Conservation (phyloP, 2,329 filamentous ascomycete genomes). For the Penicillium sp. region DNA sequence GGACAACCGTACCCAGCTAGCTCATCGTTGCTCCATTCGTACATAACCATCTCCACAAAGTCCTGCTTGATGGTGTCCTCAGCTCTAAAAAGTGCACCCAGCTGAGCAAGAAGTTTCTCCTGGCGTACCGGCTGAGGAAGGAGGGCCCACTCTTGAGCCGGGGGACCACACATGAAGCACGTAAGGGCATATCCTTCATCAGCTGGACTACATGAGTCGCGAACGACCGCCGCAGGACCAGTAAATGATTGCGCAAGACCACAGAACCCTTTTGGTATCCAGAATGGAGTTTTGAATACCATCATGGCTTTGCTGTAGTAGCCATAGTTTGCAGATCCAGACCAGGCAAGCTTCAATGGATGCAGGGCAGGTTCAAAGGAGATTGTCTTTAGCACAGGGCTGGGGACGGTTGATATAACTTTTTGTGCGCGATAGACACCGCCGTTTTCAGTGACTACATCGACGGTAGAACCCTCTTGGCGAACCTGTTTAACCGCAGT, state of each 20-base stretch:
- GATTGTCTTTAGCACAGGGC: conserved; percentile 49
- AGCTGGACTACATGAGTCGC: conserved; percentile 44
- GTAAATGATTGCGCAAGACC: conserved; percentile 49
- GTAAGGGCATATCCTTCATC: conserved; percentile 36
- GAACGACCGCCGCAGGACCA: conserved; percentile 49
- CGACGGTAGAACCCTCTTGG: background rate
- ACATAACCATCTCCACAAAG: conserved; percentile 35
- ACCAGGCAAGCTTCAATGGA: conserved; percentile 37
- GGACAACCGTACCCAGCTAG: conserved; percentile 45
- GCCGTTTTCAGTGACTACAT: background rate
- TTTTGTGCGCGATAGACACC: conserved; percentile 34
- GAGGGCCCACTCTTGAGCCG: conserved; percentile 33
- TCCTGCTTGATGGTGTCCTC: conserved; percentile 8
- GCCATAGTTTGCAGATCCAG: conserved; percentile 42
- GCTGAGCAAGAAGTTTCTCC: conserved; percentile 12
- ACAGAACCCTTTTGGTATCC: conserved; percentile 47
- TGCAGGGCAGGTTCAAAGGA: conserved; percentile 52
- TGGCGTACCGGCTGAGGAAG: conserved; percentile 6
- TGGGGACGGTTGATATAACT: conserved; percentile 53
- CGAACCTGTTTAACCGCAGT: background rate
- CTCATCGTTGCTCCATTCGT: conserved; percentile 44
- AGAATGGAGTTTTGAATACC: conserved; percentile 47
- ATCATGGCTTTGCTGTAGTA: conserved; percentile 56
- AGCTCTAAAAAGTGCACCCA: conserved; percentile 10
- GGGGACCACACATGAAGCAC: conserved; percentile 43